Conservation (phyloP, 2,329 filamentous ascomycete species). For the Cadophora luteo-olivacea region DNA sequence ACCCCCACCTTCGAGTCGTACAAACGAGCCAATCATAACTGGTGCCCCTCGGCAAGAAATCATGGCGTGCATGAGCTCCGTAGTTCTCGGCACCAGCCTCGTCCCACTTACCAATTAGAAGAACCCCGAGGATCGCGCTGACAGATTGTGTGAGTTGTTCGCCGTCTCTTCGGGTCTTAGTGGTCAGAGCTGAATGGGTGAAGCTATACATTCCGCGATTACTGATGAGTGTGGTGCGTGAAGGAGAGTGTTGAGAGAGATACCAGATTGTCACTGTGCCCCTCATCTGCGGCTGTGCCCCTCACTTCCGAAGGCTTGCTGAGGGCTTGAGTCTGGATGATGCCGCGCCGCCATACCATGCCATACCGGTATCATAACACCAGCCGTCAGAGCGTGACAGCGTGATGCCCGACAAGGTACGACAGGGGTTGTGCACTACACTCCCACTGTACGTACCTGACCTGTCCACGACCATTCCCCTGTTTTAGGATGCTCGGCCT, state of each 20-base stretch:
- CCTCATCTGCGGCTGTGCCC: background rate
- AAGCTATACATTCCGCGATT: no score
- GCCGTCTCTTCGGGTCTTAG: background rate
- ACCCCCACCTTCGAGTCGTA: background rate
- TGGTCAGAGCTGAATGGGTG: no score
- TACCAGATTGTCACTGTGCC: background rate
- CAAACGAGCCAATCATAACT: background rate
- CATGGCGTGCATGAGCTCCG: background rate
- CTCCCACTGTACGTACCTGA: no score
- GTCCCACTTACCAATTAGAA: background rate
- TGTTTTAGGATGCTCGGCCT: background rate
- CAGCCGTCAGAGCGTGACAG: background rate
- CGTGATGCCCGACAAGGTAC: no score
- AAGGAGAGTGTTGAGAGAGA: background rate
- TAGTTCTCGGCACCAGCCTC: background rate
- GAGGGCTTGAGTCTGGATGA: background rate
- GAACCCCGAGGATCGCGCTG: no score
- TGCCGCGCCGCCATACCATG: no score
- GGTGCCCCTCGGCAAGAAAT: background rate
- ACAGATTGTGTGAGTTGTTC: background rate
- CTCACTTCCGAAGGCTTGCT: slow-evolving; percentile 12
- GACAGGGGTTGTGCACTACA: no score
- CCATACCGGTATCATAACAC: no score
- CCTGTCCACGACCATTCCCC: no score
- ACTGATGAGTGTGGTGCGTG: no score